phyloP scores from a whole-genome alignment of 768 basidiomycete genomes.

The Favolaschia claudopus region DNA sequence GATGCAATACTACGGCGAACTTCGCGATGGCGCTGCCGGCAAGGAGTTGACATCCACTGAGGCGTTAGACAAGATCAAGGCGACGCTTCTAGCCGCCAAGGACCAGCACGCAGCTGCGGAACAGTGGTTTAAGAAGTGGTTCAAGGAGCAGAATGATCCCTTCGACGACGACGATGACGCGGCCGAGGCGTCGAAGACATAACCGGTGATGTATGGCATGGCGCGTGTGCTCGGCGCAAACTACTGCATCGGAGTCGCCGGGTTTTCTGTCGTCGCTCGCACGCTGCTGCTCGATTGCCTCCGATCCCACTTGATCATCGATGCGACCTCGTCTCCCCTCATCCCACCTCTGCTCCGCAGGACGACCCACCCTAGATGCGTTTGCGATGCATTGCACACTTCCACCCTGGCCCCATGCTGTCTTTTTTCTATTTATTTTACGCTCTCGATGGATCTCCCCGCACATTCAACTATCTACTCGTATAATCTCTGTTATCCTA shows the following conservation, averaged over 20 bases:
- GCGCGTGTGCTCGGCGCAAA: neutral
- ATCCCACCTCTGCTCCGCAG: no score
- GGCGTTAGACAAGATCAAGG: conserved; percentile 65
- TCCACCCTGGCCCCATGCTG: conserved; percentile 1
- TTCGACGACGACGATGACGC: conserved; percentile 1
- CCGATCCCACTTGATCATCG: neutral
- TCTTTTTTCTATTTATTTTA: conserved; percentile 5
- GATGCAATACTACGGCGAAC: conserved; percentile 88
- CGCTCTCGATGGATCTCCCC: conserved; percentile 17
- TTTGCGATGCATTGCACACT: conserved; percentile 1
- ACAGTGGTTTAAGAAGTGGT: conserved; percentile 65
- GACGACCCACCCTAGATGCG: conserved; percentile 5
- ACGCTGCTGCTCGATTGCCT: neutral
- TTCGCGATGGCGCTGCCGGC: conserved; percentile 62
- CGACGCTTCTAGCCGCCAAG: conserved; percentile 65
- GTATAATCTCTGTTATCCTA: neutral
- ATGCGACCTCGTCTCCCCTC: no score
- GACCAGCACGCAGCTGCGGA: conserved; percentile 75
- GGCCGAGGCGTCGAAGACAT: neutral
- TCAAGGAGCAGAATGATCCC: conserved; percentile 31
- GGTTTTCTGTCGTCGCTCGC: neutral
- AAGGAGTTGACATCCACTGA: conserved; percentile 52
- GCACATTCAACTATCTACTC: no score
- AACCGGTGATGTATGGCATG: neutral
- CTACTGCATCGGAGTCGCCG: neutral